Evolutionary conservation across 208 protist species (phyloP).

Genomic region (Crithidia fasciculata): DNA sequence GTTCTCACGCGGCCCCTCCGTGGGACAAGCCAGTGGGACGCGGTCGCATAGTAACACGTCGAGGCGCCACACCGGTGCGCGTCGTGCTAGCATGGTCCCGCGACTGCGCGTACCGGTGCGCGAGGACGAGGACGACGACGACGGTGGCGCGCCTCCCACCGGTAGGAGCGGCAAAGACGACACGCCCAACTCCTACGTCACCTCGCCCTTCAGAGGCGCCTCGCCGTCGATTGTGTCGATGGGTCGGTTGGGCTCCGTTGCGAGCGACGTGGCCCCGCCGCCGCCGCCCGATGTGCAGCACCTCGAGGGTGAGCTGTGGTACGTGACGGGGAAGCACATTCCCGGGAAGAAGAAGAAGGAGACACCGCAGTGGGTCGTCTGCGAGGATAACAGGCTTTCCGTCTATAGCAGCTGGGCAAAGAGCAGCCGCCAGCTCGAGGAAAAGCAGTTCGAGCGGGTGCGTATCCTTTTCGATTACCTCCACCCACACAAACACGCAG

Average conservation of each 20-base stretch:
- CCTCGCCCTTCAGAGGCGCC: slow-evolving; percentile 5
- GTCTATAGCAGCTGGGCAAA: slow-evolving; percentile 51
- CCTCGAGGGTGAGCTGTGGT: slow-evolving; percentile 66
- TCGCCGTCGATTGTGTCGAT: slow-evolving; percentile 20
- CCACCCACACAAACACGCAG: slow-evolving; percentile 42
- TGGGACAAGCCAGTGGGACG: neutral
- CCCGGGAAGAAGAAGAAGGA: slow-evolving; percentile 30
- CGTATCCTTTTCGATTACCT: slow-evolving; percentile 56
- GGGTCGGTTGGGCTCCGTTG: slow-evolving; percentile 6
- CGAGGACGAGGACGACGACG: slow-evolving; percentile 12
- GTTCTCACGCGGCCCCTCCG: neutral
- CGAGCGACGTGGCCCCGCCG: slow-evolving; percentile 15
- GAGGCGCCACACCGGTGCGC: neutral
- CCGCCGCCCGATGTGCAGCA: slow-evolving; percentile 24
- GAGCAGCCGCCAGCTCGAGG: slow-evolving; percentile 40
- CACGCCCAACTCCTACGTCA: neutral
- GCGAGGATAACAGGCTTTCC: slow-evolving; percentile 45
- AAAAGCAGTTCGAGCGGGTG: slow-evolving; percentile 51
- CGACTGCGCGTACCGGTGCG: slow-evolving; percentile 27
- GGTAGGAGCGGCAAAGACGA: neutral
- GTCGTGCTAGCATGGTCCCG: slow-evolving; percentile 22
- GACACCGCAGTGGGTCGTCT: slow-evolving; percentile 54
- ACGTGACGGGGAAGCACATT: slow-evolving; percentile 40
- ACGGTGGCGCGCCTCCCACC: too few relatives aligned
- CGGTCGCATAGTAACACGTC: neutral